Evolutionary conservation across 2,329 filamentous ascomycete species (phyloP).

Genomic region (Microcyclosporella mali): DNA sequence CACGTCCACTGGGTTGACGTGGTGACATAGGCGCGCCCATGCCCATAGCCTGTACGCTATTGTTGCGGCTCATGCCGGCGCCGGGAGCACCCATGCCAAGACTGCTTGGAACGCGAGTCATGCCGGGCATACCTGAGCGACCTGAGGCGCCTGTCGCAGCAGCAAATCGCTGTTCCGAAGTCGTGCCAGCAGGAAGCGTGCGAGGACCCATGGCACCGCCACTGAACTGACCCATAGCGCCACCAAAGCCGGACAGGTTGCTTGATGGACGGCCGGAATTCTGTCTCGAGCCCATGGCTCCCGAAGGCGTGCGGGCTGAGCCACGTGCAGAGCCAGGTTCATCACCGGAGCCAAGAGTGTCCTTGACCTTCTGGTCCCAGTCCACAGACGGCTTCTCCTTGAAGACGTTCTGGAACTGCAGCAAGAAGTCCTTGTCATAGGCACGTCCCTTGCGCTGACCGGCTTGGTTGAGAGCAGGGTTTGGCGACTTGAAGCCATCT

Average conservation of each 20-base stretch:
- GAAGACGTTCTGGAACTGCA: conserved; percentile 94
- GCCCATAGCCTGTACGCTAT: conserved; percentile 54
- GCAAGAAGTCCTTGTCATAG: conserved; percentile 89
- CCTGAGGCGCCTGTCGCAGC: conserved; percentile 21
- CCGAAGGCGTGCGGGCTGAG: conserved; percentile 49
- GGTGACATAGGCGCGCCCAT: conserved; percentile 63
- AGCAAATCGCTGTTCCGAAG: conserved; percentile 66
- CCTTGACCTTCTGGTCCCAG: conserved; percentile 84
- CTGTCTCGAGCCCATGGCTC: conserved; percentile 44
- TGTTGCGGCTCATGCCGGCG: conserved; percentile 56
- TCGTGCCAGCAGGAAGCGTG: conserved; percentile 68
- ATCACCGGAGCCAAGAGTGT: conserved; percentile 71
- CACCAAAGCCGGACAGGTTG: conserved; percentile 38
- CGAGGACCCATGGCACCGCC: conserved; percentile 35
- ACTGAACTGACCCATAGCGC: conserved; percentile 66
- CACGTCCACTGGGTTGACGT: conserved; percentile 42
- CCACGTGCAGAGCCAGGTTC: conserved; percentile 54
- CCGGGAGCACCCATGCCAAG: conserved; percentile 40
- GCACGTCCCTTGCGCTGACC: conserved; percentile 74
- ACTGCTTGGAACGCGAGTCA: conserved; percentile 55
- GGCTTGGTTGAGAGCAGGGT: conserved; percentile 80
- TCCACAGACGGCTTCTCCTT: conserved; percentile 93
- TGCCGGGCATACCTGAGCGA: conserved; percentile 25
- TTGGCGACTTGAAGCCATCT: conserved; percentile 75
- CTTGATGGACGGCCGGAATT: conserved; percentile 33